Percentiles rank a stretch among this genome's conserved stretches.
Evolutionary conservation across 2,329 filamentous ascomycete genomes (phyloP).

Genomic region (Colletotrichum coccodes): DNA sequence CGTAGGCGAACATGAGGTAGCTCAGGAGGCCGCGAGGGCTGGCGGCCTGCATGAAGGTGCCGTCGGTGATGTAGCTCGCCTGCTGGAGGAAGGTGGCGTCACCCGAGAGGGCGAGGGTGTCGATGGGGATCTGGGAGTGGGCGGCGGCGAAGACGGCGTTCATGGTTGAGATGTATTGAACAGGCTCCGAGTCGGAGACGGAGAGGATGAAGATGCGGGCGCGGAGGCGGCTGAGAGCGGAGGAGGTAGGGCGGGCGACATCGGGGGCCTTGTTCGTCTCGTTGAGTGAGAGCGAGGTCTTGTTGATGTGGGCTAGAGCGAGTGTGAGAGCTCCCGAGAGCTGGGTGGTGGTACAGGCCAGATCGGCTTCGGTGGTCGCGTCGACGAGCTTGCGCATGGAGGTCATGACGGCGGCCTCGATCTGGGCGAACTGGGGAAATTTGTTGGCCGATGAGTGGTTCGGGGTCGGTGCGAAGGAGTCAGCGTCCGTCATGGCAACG

Average conservation of each 20-base stretch:
- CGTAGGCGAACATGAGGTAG: conserved; percentile 93
- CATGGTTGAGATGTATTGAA: conserved; percentile 98
- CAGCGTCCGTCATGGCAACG: conserved; percentile 65
- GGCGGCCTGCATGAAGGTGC: conserved; percentile 62
- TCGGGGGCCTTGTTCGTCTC: conserved; percentile 61
- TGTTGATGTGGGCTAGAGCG: conserved; percentile 91
- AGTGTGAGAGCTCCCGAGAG: conserved; percentile 92
- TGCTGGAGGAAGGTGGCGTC: conserved; percentile 95
- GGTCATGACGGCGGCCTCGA: conserved; percentile 82
- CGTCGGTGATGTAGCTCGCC: conserved; percentile 73
- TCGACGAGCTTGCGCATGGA: conserved; percentile 80
- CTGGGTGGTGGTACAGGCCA: conserved; percentile 83
- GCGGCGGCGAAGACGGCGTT: conserved; percentile 97
- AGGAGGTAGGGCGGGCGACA: conserved; percentile 44
- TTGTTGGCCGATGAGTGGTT: conserved; percentile 76
- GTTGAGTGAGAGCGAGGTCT: conserved; percentile 74
- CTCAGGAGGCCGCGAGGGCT: conserved; percentile 81
- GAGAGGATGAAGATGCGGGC: conserved; percentile 90
- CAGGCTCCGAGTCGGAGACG: conserved; percentile 84
- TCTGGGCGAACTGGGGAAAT: conserved; percentile 88
- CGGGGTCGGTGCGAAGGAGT: conserved; percentile 46
- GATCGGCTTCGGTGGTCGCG: conserved; percentile 71
- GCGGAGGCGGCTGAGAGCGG: conserved; percentile 64
- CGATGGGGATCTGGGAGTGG: conserved; percentile 87
- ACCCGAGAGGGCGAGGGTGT: conserved; percentile 87